Conservation (phyloP, 208 protist species). For the Trypanosoma avium region DNA sequence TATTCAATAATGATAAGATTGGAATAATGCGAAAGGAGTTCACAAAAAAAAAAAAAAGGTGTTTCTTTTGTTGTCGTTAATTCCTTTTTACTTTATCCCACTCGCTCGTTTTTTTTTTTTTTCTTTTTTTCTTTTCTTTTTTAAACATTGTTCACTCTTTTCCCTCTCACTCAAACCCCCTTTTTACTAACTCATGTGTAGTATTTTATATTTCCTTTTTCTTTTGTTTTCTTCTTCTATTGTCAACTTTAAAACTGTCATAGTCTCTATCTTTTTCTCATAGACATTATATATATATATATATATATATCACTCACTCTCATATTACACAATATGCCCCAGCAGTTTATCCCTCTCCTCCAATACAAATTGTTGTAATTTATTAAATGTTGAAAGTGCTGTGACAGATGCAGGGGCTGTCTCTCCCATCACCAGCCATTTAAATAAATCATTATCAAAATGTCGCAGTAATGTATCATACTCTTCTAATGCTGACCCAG, state of each 20-base stretch:
- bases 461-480: constrained; percentile 85
- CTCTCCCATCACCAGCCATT: constrained; percentile 78
- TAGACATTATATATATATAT: too few species aligned
- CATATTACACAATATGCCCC: constrained; percentile 20
- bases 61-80: too few species aligned
- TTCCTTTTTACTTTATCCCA: too few species aligned
- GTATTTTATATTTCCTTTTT: too few species aligned
- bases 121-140: too few species aligned
- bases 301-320: not conserved
- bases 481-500: constrained; percentile 57
- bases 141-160: too few species aligned
- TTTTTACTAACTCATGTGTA: too few species aligned
- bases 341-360: constrained; percentile 62
- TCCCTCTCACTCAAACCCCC: too few species aligned
- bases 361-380: constrained; percentile 58
- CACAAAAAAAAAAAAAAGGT: constrained; percentile 19
- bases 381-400: constrained; percentile 40
- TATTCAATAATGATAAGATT: constrained; percentile 3
- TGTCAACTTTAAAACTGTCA: not conserved
- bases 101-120: too few species aligned
- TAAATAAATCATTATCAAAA: constrained; percentile 85
- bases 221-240: too few species aligned
- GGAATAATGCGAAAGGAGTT: constrained; percentile 7
- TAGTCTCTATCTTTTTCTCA: not conserved
- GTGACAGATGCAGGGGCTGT: constrained; percentile 49